phyloP scores from a whole-genome alignment of 495 filamentous ascomycete species.

The Penicillium cataractarum region DNA sequence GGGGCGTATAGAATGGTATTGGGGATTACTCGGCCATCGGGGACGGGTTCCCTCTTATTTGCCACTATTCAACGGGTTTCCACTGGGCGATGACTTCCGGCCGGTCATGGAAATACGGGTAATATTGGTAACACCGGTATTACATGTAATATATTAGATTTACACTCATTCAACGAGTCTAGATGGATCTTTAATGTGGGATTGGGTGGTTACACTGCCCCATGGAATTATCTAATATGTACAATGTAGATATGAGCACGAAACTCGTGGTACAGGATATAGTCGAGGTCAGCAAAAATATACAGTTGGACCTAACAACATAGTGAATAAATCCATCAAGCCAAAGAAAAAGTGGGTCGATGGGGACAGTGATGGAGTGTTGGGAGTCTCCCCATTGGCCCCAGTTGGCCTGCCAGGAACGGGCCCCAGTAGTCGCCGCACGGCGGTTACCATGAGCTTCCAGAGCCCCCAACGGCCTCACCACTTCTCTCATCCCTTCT shows the following conservation, averaged over 20 bases:
- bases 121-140: neutral
- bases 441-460: constrained; percentile 11
- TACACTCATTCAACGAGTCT: neutral
- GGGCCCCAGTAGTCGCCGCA: constrained; percentile 3
- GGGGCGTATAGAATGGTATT: constrained; percentile 1
- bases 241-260: neutral
- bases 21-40: neutral
- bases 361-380: constrained; percentile 17
- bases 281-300: neutral
- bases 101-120: constrained; percentile 6
- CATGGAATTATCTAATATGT: neutral
- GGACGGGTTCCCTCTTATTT: neutral
- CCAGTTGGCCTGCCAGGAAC: constrained; percentile 4
- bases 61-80: constrained; percentile 1
- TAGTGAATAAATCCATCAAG: neutral
- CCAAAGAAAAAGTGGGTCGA: constrained; percentile 5
- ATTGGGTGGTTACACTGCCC: neutral
- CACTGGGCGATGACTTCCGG: neutral
- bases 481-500: constrained; percentile 27
- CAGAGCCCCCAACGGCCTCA: constrained; percentile 27
- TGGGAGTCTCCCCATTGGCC: constrained; percentile 11
- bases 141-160: neutral
- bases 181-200: neutral
- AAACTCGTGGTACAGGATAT: too few species aligned
- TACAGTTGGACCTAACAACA: neutral